These are phyloP conservation scores for Pythium sp. DNA, from an alignment of 352 stramenopile genomes.

Conservation along the genomic window DNA sequence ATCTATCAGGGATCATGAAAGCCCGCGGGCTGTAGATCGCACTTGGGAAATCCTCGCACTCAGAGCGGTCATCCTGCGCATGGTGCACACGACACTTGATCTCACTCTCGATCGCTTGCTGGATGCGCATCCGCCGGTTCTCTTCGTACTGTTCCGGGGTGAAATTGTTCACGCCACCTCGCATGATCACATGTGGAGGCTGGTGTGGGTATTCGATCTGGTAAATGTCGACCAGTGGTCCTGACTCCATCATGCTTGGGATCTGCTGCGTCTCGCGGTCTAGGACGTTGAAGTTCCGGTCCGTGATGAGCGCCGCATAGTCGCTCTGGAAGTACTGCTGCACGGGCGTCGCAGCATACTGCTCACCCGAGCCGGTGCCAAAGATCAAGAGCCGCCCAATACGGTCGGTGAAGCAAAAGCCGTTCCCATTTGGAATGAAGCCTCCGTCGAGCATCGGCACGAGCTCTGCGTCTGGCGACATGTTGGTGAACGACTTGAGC, in stretches of 20 bases:
- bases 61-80: conserved; percentile 36
- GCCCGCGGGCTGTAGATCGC: conserved; percentile 30
- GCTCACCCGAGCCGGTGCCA: conserved; percentile 64
- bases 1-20: background rate
- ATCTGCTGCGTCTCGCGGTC: conserved; percentile 86
- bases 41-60: conserved; percentile 49
- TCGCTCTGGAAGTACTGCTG: conserved; percentile 91
- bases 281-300: conserved; percentile 86
- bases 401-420: conserved; percentile 83
- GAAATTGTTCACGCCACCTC: conserved; percentile 15
- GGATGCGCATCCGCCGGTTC: conserved; percentile 56
- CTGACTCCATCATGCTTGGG: conserved; percentile 82
- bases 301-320: conserved; percentile 86
- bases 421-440: conserved; percentile 64
- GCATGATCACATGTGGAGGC: conserved; percentile 43
- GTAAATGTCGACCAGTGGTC: conserved; percentile 74
- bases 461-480: conserved; percentile 51
- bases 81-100: conserved; percentile 58
- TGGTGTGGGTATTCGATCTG: conserved; percentile 71
- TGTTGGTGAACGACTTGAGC: conserved; percentile 60
- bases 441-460: conserved; percentile 72
- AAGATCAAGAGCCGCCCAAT: conserved; percentile 79
- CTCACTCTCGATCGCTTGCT: conserved; percentile 70
- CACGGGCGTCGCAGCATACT: conserved; percentile 54
- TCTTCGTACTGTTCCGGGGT: conserved; percentile 44